Evolutionary conservation across 768 basidiomycete genomes (phyloP).

Genomic region (Pisolithus orientalis): DNA sequence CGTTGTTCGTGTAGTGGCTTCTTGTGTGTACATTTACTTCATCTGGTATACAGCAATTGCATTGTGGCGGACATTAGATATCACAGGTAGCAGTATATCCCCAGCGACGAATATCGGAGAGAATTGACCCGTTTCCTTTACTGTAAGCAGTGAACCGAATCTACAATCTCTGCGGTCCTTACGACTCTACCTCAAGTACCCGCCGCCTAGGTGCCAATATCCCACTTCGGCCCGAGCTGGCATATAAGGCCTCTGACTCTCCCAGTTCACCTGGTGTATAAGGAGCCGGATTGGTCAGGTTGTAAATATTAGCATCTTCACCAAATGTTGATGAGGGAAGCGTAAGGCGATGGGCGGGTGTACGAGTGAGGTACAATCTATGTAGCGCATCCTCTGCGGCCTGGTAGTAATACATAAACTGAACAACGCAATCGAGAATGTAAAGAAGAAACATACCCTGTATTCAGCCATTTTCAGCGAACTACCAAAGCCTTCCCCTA

Average conservation of each 20-base stretch:
- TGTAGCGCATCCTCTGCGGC: slow-evolving; percentile 84
- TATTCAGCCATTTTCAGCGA: slow-evolving; percentile 62
- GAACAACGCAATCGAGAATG: neutral
- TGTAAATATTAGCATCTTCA: slow-evolving; percentile 46
- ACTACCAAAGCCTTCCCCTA: slow-evolving; percentile 93
- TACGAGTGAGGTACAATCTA: slow-evolving; percentile 33
- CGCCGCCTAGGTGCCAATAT: too few species aligned
- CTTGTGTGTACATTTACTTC: too few species aligned
- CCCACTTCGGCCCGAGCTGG: neutral
- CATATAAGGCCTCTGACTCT: slow-evolving; percentile 47
- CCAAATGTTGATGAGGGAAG: slow-evolving; percentile 69
- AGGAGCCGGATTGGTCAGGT: slow-evolving; percentile 33
- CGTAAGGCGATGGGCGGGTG: slow-evolving; percentile 30
- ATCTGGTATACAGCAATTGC: too few species aligned
- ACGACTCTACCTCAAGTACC: too few species aligned
- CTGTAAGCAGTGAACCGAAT: too few species aligned
- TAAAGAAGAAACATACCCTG: slow-evolving; percentile 47
- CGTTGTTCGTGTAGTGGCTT: too few species aligned
- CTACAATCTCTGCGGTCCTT: too few species aligned
- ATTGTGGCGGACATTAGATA: slow-evolving; percentile 21
- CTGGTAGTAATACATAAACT: slow-evolving; percentile 25
- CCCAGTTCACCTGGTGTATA: slow-evolving; percentile 49
- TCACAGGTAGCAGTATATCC: too few species aligned
- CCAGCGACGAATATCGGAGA: too few species aligned
- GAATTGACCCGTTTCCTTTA: too few species aligned